A percentile compares a stretch with the other conserved stretches of the same genome.
Conservation (phyloP, 2,329 filamentous ascomycete species). For the Diaporthe citrichinensis region DNA sequence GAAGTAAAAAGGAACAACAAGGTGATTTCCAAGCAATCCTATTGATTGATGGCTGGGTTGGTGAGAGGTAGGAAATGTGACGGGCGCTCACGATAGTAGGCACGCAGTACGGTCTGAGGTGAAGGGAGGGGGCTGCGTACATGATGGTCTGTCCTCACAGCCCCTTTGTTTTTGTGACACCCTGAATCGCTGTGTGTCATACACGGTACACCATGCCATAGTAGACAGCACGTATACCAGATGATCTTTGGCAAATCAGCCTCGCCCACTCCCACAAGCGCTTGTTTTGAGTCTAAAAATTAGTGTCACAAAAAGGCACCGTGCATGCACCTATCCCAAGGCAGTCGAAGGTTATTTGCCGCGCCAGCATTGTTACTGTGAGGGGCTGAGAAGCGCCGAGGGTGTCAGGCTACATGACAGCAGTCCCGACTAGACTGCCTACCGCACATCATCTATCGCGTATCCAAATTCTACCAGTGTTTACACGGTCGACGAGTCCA, state of each 20-base stretch:
- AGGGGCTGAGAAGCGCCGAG: constrained; percentile 10
- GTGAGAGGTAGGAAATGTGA: not conserved
- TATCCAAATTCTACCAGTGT: not conserved
- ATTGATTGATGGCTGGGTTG: not conserved
- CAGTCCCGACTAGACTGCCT: not conserved
- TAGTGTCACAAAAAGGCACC: not conserved
- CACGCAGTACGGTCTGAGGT: not conserved
- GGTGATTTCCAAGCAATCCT: constrained; percentile 4
- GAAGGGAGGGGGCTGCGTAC: not conserved
- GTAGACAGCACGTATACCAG: not conserved
- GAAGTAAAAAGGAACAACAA: not conserved
- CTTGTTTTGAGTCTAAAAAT: not conserved
- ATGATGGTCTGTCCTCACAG: not conserved
- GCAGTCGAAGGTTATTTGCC: constrained; percentile 6
- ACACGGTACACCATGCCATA: not conserved
- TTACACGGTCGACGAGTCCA: not conserved
- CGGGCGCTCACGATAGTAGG: not conserved
- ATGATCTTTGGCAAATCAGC: not conserved
- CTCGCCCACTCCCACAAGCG: constrained; percentile 6
- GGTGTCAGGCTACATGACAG: not conserved
- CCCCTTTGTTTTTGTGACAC: not conserved
- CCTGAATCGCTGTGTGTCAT: not conserved
- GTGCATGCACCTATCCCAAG: not conserved
- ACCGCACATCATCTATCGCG: not conserved
- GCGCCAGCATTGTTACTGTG: not conserved